Base-by-base conservation (phyloP, 83 land plant species). In the Larix sibirica region DNA sequence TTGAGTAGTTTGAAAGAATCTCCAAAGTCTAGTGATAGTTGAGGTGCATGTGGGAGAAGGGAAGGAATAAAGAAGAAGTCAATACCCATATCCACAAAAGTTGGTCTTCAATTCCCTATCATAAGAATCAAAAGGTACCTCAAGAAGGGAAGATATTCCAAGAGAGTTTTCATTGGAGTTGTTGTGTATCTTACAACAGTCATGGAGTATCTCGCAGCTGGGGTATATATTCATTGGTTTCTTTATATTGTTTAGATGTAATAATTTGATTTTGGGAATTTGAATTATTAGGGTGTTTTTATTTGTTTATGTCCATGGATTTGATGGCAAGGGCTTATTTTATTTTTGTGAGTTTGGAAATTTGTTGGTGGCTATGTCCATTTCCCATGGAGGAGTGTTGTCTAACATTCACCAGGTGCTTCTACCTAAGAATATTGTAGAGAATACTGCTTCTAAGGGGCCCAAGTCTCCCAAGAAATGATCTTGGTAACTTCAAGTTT, bases 91-190 rank as follows among this genome's bases (percentile, higher is more conserved):
- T 38, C 76, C 7, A 40, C 21, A 1, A 71, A 17, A 71, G 76
- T 54, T 21, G 76, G 76, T 4, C 56, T 71, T 10, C 76, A 71
- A n/a, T 71, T 71, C 26, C 76, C 76, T 4, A 54, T 71, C 1
- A 23, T 24, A 17, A 71, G 76, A 20, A 71, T 71, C n/a, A 12
- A n/a, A 2, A 38, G 76, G 50, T 71, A 40, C 40, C 36, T 71
- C 47, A 71, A 71, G 8, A 71, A 71, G 13, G 76, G 76, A 21
- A 71, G 76, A 40, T 71, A 71, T 71, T 21, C 76, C 1, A 40
- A 71, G 23, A 40, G 76, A 71, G 76, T 71, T 0, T 50, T 50
- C 9, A 40, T 1, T 0, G 76, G 76, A 18, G 76, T 54, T 1
- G 24, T 54, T 71, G 76, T 71, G 10, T 71, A 71, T 42, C 54